phyloP scores from a whole-genome alignment of 179 eudicot species.

The Sideroxylon spinosum region DNA sequence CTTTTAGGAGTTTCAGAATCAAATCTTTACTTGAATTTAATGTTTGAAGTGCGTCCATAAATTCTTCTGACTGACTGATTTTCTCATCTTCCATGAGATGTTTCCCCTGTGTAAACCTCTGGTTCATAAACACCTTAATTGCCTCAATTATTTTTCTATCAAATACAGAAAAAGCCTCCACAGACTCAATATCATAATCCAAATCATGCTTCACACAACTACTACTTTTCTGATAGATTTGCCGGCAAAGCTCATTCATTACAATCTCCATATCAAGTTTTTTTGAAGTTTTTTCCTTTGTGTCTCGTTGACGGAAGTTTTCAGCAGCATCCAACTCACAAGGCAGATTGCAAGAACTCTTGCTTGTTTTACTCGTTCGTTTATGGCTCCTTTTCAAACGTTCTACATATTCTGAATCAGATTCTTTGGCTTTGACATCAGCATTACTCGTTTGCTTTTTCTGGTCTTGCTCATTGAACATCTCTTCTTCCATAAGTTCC shows the following conservation, averaged over 20 bases:
- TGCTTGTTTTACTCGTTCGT: slow-evolving; percentile 30
- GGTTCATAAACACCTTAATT: slow-evolving; percentile 50
- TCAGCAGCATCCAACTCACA: slow-evolving; percentile 31
- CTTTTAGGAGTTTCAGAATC: slow-evolving; percentile 61
- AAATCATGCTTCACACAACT: slow-evolving; percentile 25
- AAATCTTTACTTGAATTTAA: slow-evolving; percentile 56
- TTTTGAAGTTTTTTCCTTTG: slow-evolving; percentile 37
- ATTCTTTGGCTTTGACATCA: slow-evolving; percentile 28
- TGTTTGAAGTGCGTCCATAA: slow-evolving; percentile 51
- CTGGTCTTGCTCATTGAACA: slow-evolving; percentile 44
- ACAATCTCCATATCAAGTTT: slow-evolving; percentile 45
- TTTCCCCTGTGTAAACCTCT: slow-evolving; percentile 39
- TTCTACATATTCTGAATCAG: slow-evolving; percentile 22
- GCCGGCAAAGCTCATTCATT: slow-evolving; percentile 59
- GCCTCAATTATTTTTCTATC: slow-evolving; percentile 58
- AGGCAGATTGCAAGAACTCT: slow-evolving; percentile 49
- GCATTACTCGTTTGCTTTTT: slow-evolving; percentile 24
- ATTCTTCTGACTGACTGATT: slow-evolving; percentile 44
- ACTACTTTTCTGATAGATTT: slow-evolving; percentile 36
- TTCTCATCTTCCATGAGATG: slow-evolving; percentile 28
- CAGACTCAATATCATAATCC: slow-evolving; percentile 25
- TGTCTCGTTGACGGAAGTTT: slow-evolving; percentile 20
- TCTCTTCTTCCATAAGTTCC: slow-evolving; percentile 85
- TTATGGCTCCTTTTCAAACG: slow-evolving; percentile 40
- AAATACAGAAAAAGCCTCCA: slow-evolving; percentile 23